These are phyloP conservation scores for Termitomyces sp. DNA, from an alignment of 768 basidiomycete species.

Conservation along the genomic window DNA sequence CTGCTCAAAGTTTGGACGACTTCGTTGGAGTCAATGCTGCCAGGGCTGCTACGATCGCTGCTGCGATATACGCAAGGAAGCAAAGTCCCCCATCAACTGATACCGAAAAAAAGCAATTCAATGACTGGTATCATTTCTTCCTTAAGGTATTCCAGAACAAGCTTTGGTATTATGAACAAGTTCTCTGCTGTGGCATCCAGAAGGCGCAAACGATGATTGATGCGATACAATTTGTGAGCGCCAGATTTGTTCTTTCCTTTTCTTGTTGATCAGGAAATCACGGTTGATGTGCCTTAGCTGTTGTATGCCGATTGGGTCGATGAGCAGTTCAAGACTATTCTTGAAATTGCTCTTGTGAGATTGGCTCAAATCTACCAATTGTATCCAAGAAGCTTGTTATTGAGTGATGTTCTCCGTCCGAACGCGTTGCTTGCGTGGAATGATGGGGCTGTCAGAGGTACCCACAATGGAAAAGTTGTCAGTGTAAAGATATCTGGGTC, in stretches of 20 bases:
- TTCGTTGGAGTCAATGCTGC: no score
- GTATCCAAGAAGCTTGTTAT: no score
- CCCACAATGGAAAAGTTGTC: no score
- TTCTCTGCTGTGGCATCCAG: not conserved
- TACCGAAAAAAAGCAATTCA: not conserved
- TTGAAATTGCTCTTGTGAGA: no score
- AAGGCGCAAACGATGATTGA: not conserved
- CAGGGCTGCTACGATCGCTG: no score
- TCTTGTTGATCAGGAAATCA: not conserved
- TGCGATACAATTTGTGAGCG: no score
- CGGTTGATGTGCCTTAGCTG: not conserved
- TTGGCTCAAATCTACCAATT: no score
- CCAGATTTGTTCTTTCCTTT: not conserved
- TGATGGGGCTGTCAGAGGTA: not conserved
- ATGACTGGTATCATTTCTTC: not conserved
- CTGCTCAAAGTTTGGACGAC: no score
- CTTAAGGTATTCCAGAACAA: no score
- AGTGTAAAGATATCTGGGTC: no score
- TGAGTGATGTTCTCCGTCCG: no score
- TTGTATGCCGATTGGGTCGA: not conserved
- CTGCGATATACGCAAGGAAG: not conserved
- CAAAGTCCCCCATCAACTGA: not conserved
- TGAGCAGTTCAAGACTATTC: not conserved
- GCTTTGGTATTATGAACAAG: not conserved
- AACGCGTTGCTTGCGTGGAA: not conserved